A percentile compares a stretch with the other conserved stretches of the same genome.
Conservation (phyloP, 805 yeast genomes). For the Wickerhamomyces rabaulensis region DNA sequence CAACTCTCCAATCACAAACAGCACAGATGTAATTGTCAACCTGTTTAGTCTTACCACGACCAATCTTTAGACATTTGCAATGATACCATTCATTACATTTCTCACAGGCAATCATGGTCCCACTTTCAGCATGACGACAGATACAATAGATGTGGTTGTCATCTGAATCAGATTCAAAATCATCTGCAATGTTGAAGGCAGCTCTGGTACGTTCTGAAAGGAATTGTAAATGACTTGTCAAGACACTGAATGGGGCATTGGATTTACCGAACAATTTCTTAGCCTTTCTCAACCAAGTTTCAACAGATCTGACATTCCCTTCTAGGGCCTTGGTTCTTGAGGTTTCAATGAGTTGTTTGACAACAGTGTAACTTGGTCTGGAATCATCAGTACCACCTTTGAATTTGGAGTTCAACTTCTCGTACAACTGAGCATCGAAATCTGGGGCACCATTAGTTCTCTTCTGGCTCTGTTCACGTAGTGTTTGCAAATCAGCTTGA, state of each 20-base stretch:
- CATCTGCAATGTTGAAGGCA: conserved; percentile 24
- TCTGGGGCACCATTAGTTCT: conserved; percentile 3
- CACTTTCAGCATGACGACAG: conserved; percentile 55
- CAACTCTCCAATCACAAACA: conserved; percentile 39
- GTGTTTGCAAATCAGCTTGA: conserved; percentile 6
- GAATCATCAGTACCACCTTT: conserved; percentile 26
- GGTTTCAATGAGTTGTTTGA: conserved; percentile 21
- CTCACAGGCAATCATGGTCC: conserved; percentile 70
- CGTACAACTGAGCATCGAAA: conserved; percentile 3
- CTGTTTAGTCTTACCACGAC: conserved; percentile 25
- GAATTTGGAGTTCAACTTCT: conserved; percentile 14
- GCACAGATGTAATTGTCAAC: conserved; percentile 45
- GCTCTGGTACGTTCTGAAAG: conserved; percentile 16
- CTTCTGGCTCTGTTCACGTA: conserved; percentile 5
- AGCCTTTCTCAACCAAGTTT: conserved; percentile 33
- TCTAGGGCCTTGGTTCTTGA: conserved; percentile 15
- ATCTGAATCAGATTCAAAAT: conserved; percentile 10
- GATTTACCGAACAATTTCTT: conserved; percentile 30
- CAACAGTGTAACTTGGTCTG: conserved; percentile 28
- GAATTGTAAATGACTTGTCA: conserved; percentile 23
- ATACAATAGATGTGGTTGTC: conserved; percentile 42
- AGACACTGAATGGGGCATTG: conserved; percentile 27
- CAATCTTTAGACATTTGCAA: conserved; percentile 46
- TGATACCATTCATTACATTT: conserved; percentile 71
- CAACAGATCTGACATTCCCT: conserved; percentile 22